phyloP scores from a whole-genome alignment of 305 asterid species.

The Plantago coronopus region DNA sequence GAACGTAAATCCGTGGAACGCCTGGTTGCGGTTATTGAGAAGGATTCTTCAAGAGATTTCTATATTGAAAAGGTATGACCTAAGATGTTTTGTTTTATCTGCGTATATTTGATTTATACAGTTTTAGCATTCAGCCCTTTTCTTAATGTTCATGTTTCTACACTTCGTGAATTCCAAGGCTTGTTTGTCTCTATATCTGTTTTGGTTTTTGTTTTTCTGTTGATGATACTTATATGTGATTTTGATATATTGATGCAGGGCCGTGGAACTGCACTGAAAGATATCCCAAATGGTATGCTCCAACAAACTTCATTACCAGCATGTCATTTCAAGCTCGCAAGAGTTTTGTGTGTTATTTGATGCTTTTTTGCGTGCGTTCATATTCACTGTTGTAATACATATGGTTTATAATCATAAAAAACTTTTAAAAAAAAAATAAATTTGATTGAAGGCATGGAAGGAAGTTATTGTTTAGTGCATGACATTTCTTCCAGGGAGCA shows the following conservation, averaged over 20 bases:
- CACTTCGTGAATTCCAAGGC: constrained; percentile 5
- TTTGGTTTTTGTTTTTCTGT: no score
- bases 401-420: no score
- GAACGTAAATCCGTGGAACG: constrained; percentile 86
- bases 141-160: background rate
- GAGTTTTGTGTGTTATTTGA: constrained; percentile 1
- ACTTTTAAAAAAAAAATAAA: no score
- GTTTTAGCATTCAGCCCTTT: background rate
- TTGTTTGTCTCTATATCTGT: no score
- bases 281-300: constrained; percentile 74
- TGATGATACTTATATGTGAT: constrained; percentile 14
- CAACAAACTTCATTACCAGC: constrained; percentile 14
- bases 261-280: constrained; percentile 82
- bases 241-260: constrained; percentile 49
- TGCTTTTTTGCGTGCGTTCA: constrained; percentile 10
- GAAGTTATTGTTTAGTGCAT: background rate
- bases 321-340: constrained; percentile 12
- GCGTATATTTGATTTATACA: background rate
- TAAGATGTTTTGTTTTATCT: constrained; percentile 13
- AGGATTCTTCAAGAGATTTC: constrained; percentile 50
- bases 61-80: constrained; percentile 55
- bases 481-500: background rate
- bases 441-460: background rate
- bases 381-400: background rate
- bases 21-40: constrained; percentile 69